Evolutionary conservation across 1,139 yeast species (phyloP), one percentile per base, ranked within the genome.

Genomic region (Pichia sp.): DNA sequence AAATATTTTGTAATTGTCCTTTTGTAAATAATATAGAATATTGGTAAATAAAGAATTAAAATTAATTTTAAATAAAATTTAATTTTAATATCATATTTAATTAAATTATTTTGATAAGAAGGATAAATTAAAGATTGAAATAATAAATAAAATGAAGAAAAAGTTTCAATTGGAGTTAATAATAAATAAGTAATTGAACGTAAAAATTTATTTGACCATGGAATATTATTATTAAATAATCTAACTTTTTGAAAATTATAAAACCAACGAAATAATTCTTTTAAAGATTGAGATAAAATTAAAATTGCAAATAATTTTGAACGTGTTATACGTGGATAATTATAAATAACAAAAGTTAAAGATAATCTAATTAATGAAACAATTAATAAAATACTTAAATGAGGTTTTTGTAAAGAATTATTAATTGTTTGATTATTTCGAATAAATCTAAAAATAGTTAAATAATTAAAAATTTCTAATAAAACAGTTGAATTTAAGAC

Each of bases 171-270:
- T 11, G 49, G 49, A 9, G 47, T 30, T 9, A 29, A 30, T 4
- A 42, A 3, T 4, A 33, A 4, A 16, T 30, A 48, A 6, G 43
- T 24, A 4, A 40, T 4, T 9, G 33, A 26, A 3, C 47, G 41
- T 10, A 20, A 12, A 2, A 33, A 11, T 25, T 25, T 30, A n/a
- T 23, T 12, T 3, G 35, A 30, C 27, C 30, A 20, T 1, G 47
- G 45, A 1, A 34, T 20, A 6, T 34, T 30, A 6, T 34, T 30
- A 29, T 41, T 46, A 31, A 30, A 46, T 11, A 46, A 24, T 16
- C 45, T 25, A 11, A 48, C 51, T 22, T 48, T 48, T 26, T 45
- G 47, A 3, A 43, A 23, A 25, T 42, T 42, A 12, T 45, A 48
- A n/a, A 38, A 40, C 47, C 51, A 42, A 6, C 41, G 38, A 12